A percentile compares a stretch with the other conserved stretches of the same genome.
Evolutionary conservation across 768 basidiomycete species (phyloP).

Genomic region (Strobilomyces echinocephalus): DNA sequence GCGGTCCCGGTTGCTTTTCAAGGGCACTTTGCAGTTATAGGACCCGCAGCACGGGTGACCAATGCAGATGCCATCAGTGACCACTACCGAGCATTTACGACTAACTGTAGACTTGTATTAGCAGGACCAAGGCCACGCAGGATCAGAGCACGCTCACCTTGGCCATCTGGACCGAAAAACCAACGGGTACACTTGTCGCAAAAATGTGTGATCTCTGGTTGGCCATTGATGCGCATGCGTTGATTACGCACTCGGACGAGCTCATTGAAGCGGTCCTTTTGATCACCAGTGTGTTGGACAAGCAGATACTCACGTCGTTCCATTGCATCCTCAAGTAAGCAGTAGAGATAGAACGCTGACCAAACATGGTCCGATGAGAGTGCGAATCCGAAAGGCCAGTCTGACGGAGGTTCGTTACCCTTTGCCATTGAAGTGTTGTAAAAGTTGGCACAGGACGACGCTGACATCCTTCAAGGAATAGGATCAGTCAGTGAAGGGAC

Average conservation of each 20-base stretch:
- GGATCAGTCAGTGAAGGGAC: neutral
- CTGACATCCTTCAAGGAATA: neutral
- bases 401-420: neutral
- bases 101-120: neutral
- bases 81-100: neutral
- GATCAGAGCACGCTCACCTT: neutral
- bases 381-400: neutral
- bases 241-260: neutral
- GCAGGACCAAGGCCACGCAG: no score
- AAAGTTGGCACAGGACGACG: neutral
- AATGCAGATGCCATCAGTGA: slow-evolving; percentile 1
- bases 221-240: neutral
- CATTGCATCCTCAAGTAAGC: neutral
- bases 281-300: neutral
- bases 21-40: neutral
- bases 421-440: neutral
- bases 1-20: neutral
- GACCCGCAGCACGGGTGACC: neutral
- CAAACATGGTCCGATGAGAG: neutral
- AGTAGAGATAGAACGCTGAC: neutral
- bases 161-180: neutral
- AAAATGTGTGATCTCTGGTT: neutral
- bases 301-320: neutral
- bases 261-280: neutral
- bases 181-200: slow-evolving; percentile 1